Evolutionary conservation across 768 basidiomycete genomes (phyloP), one percentile per base, ranked within the genome.

Genomic region (Pisolithus microcarpus): DNA sequence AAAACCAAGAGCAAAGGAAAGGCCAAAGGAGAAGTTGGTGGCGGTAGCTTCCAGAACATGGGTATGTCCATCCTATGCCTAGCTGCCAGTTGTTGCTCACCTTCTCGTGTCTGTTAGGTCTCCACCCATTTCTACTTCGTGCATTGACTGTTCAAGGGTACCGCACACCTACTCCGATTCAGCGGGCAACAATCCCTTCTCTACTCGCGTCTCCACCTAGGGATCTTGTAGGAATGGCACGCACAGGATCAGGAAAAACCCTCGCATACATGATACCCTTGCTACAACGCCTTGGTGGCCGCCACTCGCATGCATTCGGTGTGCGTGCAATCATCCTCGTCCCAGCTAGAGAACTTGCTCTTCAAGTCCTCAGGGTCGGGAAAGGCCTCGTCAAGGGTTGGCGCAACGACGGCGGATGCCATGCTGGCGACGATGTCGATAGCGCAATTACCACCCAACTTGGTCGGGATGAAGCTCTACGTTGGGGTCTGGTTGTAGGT

Each of bases 201-300:
- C 79, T 96, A 38, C 79, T 98, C 37, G 68, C 85, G 11, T 81
- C 78, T 38, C 92, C 94, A 38, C 91, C 93, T 8, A 76, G 88
- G 48, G 94, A 96, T 69, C 81, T 99, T 13, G 91, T 98, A 13
- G 95, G 91, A 38, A 99, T 98, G 96, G 95, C 96, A 36, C 80
- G 96, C 36, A 99, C 96, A 4, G 96, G 96, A 38, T 96, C 93
- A 2, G 96, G 96, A 53, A 98, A 98, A 72, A 94, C 94, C 9
- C 79, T 99, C 34, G 95, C 95, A 18, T 99, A 94, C 65, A 81
- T 98, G 77, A 73, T 98, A 23, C 96, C 96, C 46, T 77, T 99
- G 15, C 75, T 96, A 0, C 88, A 94, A 51, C 79, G 91, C 43
- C 78, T 99, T 7, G 82, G 86, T 6, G 89, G 90, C 8, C 73